Conservation (phyloP, 345 rosid species). For the Citrus medica region DNA sequence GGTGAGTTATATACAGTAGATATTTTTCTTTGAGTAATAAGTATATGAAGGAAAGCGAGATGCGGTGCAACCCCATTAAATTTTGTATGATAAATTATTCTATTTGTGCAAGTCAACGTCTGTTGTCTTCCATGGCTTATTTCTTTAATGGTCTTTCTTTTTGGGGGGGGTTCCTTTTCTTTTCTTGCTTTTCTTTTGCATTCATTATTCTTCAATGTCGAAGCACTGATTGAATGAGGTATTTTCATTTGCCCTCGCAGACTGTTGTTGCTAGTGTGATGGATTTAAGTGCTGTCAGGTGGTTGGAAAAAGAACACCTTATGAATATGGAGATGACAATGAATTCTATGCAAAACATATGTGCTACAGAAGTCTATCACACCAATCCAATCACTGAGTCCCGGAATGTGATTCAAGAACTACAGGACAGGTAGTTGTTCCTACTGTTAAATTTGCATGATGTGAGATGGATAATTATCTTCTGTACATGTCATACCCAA, state of each 20-base stretch:
- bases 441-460: not conserved
- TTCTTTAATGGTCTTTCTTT: not conserved
- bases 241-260: conserved; percentile 34
- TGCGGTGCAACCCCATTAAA: not conserved
- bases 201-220: not conserved
- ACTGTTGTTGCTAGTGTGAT: conserved; percentile 41
- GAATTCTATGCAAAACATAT: conserved; percentile 43
- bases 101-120: not conserved
- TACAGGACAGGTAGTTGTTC: conserved; percentile 26
- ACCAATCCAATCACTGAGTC: conserved; percentile 50
- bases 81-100: not conserved
- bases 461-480: not conserved
- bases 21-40: not conserved
- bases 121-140: not conserved
- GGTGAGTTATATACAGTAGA: conserved; percentile 42
- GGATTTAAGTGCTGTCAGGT: conserved; percentile 34
- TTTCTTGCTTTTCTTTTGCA: not conserved
- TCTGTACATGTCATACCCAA: not conserved
- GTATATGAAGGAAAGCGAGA: not conserved
- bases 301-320: conserved; percentile 48
- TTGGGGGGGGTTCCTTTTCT: not conserved
- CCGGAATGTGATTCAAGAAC: conserved; percentile 41
- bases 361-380: conserved; percentile 55
- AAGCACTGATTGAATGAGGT: conserved; percentile 7
- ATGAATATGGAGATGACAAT: conserved; percentile 34